Conservation (phyloP, 805 yeast species). For the Hyphopichia homilentoma region DNA sequence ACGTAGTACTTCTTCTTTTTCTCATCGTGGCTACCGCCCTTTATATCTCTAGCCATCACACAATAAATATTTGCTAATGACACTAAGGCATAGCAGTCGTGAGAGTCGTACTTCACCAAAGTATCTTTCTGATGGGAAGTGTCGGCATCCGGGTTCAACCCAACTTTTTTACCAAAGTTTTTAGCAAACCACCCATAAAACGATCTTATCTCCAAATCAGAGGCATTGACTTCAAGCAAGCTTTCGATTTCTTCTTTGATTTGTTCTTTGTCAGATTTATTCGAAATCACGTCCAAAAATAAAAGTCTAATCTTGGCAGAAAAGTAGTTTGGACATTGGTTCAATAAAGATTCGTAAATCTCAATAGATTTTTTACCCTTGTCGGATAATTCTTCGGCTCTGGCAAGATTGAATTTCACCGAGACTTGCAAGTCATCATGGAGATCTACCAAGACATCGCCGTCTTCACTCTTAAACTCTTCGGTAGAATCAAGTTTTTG, state of each 20-base stretch:
- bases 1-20: constrained; percentile 71
- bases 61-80: constrained; percentile 88
- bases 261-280: constrained; percentile 32
- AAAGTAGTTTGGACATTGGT: constrained; percentile 62
- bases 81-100: constrained; percentile 84
- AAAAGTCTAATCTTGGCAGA: constrained; percentile 73
- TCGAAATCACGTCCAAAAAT: constrained; percentile 51
- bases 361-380: constrained; percentile 32
- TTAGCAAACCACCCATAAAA: constrained; percentile 88
- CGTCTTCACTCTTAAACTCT: constrained; percentile 40
- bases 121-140: constrained; percentile 83
- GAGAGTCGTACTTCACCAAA: constrained; percentile 74
- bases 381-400: constrained; percentile 56
- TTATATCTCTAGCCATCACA: constrained; percentile 73
- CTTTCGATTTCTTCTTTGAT: constrained; percentile 52
- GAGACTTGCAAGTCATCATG: constrained; percentile 27
- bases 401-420: constrained; percentile 65
- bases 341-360: constrained; percentile 55
- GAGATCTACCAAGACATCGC: constrained; percentile 22
- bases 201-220: constrained; percentile 79
- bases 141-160: constrained; percentile 54
- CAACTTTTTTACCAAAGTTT: constrained; percentile 51
- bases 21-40: constrained; percentile 42
- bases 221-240: constrained; percentile 51
- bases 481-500: constrained; percentile 29